Conservation (phyloP, 192 early-diverging fungal genomes). For the Coemansia sp. region DNA sequence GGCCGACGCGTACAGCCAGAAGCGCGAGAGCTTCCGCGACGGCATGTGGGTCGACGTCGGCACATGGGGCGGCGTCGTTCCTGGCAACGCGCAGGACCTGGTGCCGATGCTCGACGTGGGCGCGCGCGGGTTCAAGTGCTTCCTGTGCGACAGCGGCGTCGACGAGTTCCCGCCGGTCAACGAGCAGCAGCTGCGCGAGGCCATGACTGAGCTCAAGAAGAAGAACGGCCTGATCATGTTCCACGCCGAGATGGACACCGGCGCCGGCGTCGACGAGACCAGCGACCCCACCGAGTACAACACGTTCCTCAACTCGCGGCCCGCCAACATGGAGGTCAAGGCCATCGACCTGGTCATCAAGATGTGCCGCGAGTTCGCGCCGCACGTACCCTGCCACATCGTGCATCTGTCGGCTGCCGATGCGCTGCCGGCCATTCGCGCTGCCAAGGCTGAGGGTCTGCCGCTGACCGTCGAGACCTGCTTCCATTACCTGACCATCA, state of each 20-base stretch:
- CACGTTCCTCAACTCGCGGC: constrained; percentile 70
- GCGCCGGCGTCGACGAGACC: constrained; percentile 32
- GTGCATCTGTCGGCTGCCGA: constrained; percentile 78
- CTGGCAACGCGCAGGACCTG: constrained; percentile 67
- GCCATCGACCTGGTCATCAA: constrained; percentile 72
- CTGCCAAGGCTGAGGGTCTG: constrained; percentile 66
- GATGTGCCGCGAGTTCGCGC: constrained; percentile 64
- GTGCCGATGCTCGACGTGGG: constrained; percentile 62
- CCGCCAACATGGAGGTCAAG: constrained; percentile 65
- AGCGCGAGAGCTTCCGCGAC: constrained; percentile 63
- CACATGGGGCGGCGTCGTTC: constrained; percentile 77
- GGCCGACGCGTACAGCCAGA: constrained; percentile 60
- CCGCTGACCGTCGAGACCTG: constrained; percentile 79
- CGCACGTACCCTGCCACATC: constrained; percentile 71
- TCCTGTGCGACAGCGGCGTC: constrained; percentile 79
- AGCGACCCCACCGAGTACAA: constrained; percentile 58
- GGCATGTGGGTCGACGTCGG: constrained; percentile 77
- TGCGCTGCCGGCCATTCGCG: constrained; percentile 68
- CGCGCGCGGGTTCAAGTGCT: constrained; percentile 80
- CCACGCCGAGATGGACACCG: constrained; percentile 70
- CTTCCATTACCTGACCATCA: constrained; percentile 75
- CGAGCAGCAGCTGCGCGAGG: constrained; percentile 61
- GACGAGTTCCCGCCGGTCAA: constrained; percentile 81
- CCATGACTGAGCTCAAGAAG: constrained; percentile 63
- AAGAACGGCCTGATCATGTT: constrained; percentile 64